phyloP scores from a whole-genome alignment of 768 basidiomycete species.

The Xerocomellus intermedius region DNA sequence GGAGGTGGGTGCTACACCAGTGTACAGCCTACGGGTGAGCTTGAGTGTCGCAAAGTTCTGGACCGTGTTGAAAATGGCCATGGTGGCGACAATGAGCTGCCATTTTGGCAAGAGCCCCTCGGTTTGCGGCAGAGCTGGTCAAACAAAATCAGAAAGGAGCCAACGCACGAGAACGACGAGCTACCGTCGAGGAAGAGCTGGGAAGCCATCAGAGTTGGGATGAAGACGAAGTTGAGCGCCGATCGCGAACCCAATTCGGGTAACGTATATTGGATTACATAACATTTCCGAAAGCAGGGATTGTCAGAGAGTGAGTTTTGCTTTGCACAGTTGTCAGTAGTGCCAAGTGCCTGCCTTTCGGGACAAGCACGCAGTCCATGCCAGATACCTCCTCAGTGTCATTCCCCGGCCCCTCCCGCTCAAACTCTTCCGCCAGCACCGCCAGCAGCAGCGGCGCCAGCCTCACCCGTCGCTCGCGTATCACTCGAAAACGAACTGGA shows the following conservation, averaged over 20 bases:
- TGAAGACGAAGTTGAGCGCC: conserved; percentile 3
- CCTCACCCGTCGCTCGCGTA: conserved; percentile 47
- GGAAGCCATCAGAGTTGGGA: conserved; percentile 5
- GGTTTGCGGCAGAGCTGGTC: conserved; percentile 58
- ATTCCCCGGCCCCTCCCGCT: conserved; percentile 34
- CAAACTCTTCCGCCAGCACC: conserved; percentile 35
- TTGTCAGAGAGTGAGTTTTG: conserved; percentile 15
- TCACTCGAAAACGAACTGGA: conserved; percentile 52
- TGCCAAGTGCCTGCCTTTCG: conserved; percentile 15
- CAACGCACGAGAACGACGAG: background rate
- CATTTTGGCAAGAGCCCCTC: conserved; percentile 80
- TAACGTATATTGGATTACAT: conserved; percentile 21
- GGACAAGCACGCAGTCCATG: conserved; percentile 28
- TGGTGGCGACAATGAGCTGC: conserved; percentile 77
- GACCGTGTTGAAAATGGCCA: conserved; percentile 80
- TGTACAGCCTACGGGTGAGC: conserved; percentile 78
- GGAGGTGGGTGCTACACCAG: conserved; percentile 37
- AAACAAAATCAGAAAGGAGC: background rate
- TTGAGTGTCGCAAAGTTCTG: conserved; percentile 81
- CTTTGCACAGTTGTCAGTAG: conserved; percentile 8
- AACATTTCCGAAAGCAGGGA: conserved; percentile 25
- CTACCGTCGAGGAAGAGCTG: conserved; percentile 27
- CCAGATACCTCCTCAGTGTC: conserved; percentile 29
- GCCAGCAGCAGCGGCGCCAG: conserved; percentile 49
- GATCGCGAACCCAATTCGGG: conserved; percentile 16